Conservation (phyloP, 2,329 filamentous ascomycete species). For the Balansia obtecta region DNA sequence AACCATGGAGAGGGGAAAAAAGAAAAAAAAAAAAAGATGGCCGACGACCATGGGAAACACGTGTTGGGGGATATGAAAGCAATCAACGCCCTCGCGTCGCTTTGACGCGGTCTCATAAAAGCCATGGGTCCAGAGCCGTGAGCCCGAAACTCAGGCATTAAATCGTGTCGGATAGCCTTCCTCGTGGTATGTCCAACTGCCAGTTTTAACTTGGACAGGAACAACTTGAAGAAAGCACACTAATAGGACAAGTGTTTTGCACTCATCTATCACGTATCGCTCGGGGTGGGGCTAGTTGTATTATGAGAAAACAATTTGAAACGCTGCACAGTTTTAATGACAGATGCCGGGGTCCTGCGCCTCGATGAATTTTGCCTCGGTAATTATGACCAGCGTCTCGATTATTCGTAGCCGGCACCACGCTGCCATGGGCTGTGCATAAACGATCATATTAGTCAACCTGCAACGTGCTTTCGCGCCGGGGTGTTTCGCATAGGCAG, state of each 20-base stretch:
- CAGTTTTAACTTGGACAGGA: background rate
- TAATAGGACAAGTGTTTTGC: background rate
- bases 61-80: too few species aligned
- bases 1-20: too few species aligned
- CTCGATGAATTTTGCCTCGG: too few species aligned
- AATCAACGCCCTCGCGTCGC: background rate
- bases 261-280: background rate
- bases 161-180: background rate
- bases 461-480: too few species aligned
- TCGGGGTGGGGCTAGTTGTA: background rate
- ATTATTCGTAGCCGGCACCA: constrained; percentile 30
- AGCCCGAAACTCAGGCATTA: background rate
- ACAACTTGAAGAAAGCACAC: background rate
- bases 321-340: background rate
- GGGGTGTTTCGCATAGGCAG: too few species aligned
- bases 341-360: background rate
- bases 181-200: background rate
- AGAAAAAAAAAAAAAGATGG: background rate
- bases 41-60: too few species aligned
- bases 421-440: constrained; percentile 30
- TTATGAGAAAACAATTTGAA: background rate
- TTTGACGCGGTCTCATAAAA: background rate
- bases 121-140: background rate
- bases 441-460: constrained; percentile 9
- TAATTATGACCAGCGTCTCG: too few species aligned